Conservation (phyloP, 176 grass and related monocot species). For the Raddia distichophylla region DNA sequence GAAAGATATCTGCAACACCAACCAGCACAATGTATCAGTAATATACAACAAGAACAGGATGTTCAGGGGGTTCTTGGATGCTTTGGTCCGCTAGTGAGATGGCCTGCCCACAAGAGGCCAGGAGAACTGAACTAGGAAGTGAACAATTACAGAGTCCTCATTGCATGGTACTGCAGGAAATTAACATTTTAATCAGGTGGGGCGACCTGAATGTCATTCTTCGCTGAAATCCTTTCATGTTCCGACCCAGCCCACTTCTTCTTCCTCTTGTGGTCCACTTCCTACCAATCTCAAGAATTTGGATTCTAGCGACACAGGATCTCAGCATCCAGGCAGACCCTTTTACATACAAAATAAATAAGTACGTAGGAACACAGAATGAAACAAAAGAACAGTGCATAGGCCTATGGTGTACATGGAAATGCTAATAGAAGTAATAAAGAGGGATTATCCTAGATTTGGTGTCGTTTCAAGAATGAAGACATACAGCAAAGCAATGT, state of each 20-base stretch:
- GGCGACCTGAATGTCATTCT: slow-evolving; percentile 52
- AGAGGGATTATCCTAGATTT: neutral
- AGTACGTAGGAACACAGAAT: slow-evolving; percentile 44
- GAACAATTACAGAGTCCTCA: slow-evolving; percentile 48
- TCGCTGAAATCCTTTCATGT: slow-evolving; percentile 41
- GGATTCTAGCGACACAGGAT: slow-evolving; percentile 50
- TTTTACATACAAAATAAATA: slow-evolving; percentile 65
- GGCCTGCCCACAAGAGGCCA: slow-evolving; percentile 15
- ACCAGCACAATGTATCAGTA: slow-evolving; percentile 37
- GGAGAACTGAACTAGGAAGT: slow-evolving; percentile 55
- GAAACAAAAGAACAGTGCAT: slow-evolving; percentile 33
- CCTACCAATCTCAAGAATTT: slow-evolving; percentile 61
- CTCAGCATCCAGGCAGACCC: slow-evolving; percentile 66
- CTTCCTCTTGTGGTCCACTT: slow-evolving; percentile 56
- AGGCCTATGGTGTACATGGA: slow-evolving; percentile 1
- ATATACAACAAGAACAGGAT: slow-evolving; percentile 29
- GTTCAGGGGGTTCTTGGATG: slow-evolving; percentile 49
- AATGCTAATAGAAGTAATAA: neutral
- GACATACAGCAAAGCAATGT: slow-evolving; percentile 6
- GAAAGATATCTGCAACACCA: slow-evolving; percentile 51
- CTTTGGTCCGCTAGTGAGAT: slow-evolving; percentile 39
- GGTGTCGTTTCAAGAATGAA: neutral
- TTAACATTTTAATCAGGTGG: slow-evolving; percentile 51
- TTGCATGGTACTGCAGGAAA: slow-evolving; percentile 36
- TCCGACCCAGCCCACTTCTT: slow-evolving; percentile 45